Evolutionary conservation across 2,329 filamentous ascomycete genomes (phyloP).

Genomic region (Penicillium sp.): DNA sequence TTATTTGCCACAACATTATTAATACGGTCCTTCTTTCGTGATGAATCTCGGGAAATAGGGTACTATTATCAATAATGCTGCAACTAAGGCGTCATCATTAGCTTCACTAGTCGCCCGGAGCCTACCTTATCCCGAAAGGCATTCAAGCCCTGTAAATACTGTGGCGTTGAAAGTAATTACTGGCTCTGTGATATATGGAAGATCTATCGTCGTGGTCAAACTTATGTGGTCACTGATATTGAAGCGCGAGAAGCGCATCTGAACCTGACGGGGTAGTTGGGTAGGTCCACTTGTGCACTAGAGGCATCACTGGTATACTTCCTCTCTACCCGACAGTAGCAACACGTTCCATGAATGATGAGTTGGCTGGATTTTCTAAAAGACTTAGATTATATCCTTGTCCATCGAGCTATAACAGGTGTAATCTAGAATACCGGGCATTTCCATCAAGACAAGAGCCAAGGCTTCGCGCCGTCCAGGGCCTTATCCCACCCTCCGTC

Average conservation of each 20-base stretch:
- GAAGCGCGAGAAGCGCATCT: not conserved
- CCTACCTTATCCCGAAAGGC: constrained; percentile 58
- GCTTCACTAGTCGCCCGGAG: constrained; percentile 57
- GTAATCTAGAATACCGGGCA: not conserved
- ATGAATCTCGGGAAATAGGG: constrained; percentile 57
- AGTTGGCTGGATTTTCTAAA: no score
- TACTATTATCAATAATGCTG: constrained; percentile 57
- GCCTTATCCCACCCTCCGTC: constrained; percentile 41
- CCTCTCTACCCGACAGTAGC: not conserved
- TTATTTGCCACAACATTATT: constrained; percentile 49
- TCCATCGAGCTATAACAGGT: not conserved
- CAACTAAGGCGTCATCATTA: constrained; percentile 61
- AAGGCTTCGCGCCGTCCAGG: constrained; percentile 35
- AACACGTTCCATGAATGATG: not conserved
- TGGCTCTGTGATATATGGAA: not conserved
- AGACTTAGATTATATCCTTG: not conserved
- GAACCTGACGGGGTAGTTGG: constrained; percentile 3
- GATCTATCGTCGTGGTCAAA: no score
- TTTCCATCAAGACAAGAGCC: constrained; percentile 36
- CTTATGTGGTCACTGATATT: no score
- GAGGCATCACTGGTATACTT: not conserved
- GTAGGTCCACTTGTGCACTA: constrained; percentile 9
- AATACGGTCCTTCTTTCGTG: constrained; percentile 54
- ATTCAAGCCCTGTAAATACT: constrained; percentile 54
- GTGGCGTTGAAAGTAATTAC: constrained; percentile 39